Conservation (phyloP, 495 filamentous ascomycete species). For the Rostrohypoxylon terebratum region DNA sequence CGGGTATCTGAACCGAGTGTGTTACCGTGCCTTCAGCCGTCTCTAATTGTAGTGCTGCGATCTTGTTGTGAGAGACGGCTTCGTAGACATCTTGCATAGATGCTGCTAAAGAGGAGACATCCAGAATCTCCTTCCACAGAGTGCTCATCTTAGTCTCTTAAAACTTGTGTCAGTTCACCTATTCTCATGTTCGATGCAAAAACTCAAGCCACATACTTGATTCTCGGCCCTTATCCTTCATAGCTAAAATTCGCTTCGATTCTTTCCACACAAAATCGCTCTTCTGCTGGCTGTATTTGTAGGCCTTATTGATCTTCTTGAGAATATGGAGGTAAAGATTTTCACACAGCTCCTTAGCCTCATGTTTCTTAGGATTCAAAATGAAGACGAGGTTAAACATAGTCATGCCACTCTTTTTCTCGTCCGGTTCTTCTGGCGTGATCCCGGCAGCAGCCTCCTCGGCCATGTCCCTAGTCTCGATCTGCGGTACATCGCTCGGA, state of each 20-base stretch:
- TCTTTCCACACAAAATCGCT: conserved; percentile 90
- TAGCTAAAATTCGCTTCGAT: conserved; percentile 76
- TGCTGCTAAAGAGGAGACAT: conserved; percentile 80
- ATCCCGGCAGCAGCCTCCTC: conserved; percentile 53
- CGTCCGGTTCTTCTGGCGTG: conserved; percentile 61
- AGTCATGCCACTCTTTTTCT: conserved; percentile 75
- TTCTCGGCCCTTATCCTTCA: conserved; percentile 83
- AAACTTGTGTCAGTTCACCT: conserved; percentile 21
- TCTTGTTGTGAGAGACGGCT: conserved; percentile 82
- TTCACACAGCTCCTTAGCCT: conserved; percentile 77
- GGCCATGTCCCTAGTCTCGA: conserved; percentile 54
- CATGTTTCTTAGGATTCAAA: conserved; percentile 78
- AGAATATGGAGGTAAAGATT: conserved; percentile 89
- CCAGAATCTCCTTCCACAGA: conserved; percentile 77
- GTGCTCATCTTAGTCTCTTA: conserved; percentile 64
- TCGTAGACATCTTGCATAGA: conserved; percentile 84
- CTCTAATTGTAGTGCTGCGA: conserved; percentile 70
- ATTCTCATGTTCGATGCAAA: conserved; percentile 17
- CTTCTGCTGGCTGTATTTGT: conserved; percentile 90
- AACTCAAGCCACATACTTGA: conserved; percentile 65
- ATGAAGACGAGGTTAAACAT: conserved; percentile 99
- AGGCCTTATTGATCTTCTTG: conserved; percentile 87
- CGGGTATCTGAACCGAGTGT: conserved; percentile 87
- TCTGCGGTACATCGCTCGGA: conserved; percentile 49
- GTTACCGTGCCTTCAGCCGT: conserved; percentile 62